phyloP scores from a whole-genome alignment of 176 grass and related monocot genomes.

The Saccharum officinarum region DNA sequence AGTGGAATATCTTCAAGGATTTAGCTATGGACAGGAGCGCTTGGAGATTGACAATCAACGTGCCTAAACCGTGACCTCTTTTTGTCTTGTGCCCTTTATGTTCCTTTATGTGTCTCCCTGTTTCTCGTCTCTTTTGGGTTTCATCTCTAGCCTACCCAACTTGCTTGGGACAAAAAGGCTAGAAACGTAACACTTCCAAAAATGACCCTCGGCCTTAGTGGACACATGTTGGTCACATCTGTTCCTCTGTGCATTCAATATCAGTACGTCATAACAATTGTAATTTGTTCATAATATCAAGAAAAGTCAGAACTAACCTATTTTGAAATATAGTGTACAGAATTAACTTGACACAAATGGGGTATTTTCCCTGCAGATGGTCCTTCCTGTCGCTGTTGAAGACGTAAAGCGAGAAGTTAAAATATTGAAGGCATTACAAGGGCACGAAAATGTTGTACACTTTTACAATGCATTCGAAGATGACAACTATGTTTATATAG shows the following conservation, averaged over 20 bases:
- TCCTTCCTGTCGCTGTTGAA: conserved; percentile 86
- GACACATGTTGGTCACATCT: not conserved
- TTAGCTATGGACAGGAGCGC: no score
- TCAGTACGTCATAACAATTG: not conserved
- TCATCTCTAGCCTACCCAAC: no score
- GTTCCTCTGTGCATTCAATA: not conserved
- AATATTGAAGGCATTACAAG: conserved; percentile 85
- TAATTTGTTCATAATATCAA: conserved; percentile 9
- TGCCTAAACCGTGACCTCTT: no score
- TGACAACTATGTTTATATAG: conserved; percentile 83
- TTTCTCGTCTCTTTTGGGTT: no score
- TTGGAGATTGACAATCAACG: no score
- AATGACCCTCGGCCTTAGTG: not conserved
- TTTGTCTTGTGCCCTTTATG: no score
- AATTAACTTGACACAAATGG: conserved; percentile 14
- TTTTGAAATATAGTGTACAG: not conserved
- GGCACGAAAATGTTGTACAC: conserved; percentile 90
- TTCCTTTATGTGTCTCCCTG: no score
- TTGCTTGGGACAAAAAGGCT: not conserved
- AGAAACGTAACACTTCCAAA: not conserved
- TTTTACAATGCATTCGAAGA: conserved; percentile 96
- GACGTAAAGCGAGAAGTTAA: conserved; percentile 94
- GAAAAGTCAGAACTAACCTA: conserved; percentile 1
- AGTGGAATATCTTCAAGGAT: no score
- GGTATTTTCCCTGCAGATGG: conserved; percentile 62